Base-by-base conservation (phyloP, 1,284 basidiomycete genomes). In the Entoloma clypeatum region DNA sequence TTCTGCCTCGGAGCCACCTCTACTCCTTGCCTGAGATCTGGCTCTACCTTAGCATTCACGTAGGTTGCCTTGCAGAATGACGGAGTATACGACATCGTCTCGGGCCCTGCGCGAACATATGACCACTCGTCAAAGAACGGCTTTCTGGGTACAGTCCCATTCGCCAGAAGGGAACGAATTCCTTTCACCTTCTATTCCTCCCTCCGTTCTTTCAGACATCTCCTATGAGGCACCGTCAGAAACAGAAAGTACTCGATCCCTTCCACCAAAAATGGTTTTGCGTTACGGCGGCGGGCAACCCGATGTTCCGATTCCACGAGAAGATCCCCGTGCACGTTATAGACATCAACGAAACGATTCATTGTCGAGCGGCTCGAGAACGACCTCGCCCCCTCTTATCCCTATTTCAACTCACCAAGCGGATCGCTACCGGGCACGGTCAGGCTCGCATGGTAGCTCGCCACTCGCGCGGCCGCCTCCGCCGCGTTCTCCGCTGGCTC, bases 211-310 rank as follows among this genome's bases (percentile, higher is more conserved):
- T 70, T 9, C 69, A 68, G 14, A 68, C 67, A 24, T 68, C 74
- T 17, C 65, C 71, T n/a, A n/a, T n/a, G n/a, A n/a, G n/a, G n/a
- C n/a, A 4, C 61, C 64, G 24, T 83, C 81, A 14, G 82, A 83
- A 46, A 72, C 68, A 0, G 78, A 70, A 50, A 85, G 80, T 58
- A 67, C 71, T n/a, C 70, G 72, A 53, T 86, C 82, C 0, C 49
- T 78, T 5, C 83, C 83, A 2, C 84, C 83, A 4, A 78, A 74
- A 50, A 84, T 86, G 79, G 62, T 84, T 45, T 62, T 86, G 48
- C 73, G 74, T 43, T 86, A 78, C 54, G 67, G 64, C n/a, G 75
- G 82, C 54, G 81, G 82, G 4, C 60, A 76, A 32, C 71, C 71
- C 5, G 77, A 81, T 59, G 59, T 79, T 9, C 76, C 78, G 23